Evolutionary conservation across 208 protist species (phyloP).

Genomic region (Wallacemonas sp.): DNA sequence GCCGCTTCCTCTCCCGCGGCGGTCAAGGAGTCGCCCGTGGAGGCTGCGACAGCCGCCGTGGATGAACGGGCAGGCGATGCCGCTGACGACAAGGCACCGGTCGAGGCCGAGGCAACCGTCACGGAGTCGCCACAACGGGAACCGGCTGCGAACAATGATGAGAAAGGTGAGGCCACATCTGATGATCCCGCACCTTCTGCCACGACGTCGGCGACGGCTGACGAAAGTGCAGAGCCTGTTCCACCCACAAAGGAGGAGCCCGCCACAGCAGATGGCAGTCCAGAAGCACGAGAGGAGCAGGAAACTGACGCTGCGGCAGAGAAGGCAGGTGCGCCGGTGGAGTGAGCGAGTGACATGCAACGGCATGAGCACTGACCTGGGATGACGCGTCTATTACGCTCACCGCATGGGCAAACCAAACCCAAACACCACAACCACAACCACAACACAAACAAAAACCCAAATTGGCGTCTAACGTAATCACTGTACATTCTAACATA

Average conservation of each 20-base stretch:
- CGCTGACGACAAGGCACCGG: constrained; percentile 7
- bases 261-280: too few species aligned
- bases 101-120: too few species aligned
- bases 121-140: neutral
- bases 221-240: too few species aligned
- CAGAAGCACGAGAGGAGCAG: too few species aligned
- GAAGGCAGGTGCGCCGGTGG: too few species aligned
- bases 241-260: too few species aligned
- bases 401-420: neutral
- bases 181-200: too few species aligned
- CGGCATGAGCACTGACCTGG: too few species aligned
- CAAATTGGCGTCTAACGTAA: constrained; percentile 2
- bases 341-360: too few species aligned
- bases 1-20: neutral
- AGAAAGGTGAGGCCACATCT: neutral
- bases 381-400: neutral
- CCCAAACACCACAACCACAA: neutral
- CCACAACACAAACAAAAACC: neutral
- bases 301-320: too few species aligned
- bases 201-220: too few species aligned
- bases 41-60: neutral
- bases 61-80: neutral
- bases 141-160: neutral
- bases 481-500: constrained; percentile 11
- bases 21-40: neutral